Percentiles rank a stretch among this genome's conserved stretches.
Conservation (phyloP, 148 eudicot species). For the Rhododendron simsii region DNA sequence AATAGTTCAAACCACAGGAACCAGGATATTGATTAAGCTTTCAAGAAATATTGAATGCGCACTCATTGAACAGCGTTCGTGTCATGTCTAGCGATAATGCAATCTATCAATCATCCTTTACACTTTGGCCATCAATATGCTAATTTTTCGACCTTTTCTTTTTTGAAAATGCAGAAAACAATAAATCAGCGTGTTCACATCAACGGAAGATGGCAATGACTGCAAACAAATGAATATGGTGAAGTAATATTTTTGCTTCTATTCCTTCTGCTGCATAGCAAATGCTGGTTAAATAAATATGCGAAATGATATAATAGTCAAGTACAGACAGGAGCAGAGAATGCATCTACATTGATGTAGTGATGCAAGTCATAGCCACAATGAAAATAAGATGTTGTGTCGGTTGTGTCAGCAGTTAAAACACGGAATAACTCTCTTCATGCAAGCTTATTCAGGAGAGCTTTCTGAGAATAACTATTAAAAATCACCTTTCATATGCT, state of each 20-base stretch:
- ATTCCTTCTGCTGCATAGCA: not conserved
- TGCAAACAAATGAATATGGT: not conserved
- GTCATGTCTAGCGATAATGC: not conserved
- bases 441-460: not conserved
- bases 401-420: not conserved
- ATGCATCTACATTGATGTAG: not conserved
- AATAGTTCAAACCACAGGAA: not conserved
- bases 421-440: not conserved
- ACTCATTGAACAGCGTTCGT: not conserved
- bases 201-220: not conserved
- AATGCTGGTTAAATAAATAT: not conserved
- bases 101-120: not conserved
- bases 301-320: not conserved
- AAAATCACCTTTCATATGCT: conserved; percentile 59
- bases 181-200: not conserved
- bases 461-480: not conserved
- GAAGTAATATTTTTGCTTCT: not conserved
- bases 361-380: not conserved
- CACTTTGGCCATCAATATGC: not conserved
- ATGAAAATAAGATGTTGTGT: not conserved
- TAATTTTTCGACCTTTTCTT: not conserved
- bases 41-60: not conserved
- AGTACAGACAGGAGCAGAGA: not conserved
- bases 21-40: not conserved
- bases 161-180: not conserved